phyloP scores from a whole-genome alignment of 2,329 filamentous ascomycete genomes.

The Colletotrichum scovillei region DNA sequence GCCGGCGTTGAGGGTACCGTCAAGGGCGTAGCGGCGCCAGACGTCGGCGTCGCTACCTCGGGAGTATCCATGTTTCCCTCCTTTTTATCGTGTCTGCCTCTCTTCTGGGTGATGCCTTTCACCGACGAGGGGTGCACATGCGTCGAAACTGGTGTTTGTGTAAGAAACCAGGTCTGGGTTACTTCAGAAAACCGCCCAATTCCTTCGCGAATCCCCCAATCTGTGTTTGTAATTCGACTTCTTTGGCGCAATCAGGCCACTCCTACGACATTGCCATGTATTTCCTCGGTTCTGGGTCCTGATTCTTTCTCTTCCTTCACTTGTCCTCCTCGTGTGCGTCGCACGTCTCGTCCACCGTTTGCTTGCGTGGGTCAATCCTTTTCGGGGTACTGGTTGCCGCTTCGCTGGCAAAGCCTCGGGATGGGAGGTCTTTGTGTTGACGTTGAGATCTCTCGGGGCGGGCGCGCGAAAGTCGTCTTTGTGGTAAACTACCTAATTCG shows the following conservation, averaged over 20 bases:
- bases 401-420: neutral
- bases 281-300: neutral
- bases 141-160: neutral
- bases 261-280: constrained; percentile 31
- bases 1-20: constrained; percentile 38
- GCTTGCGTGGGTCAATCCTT: neutral
- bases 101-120: neutral
- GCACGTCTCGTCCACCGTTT: constrained; percentile 21
- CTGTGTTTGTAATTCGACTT: neutral
- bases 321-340: neutral
- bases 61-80: constrained; percentile 29
- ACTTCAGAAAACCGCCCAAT: constrained; percentile 1
- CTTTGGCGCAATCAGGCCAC: constrained; percentile 29
- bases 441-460: neutral
- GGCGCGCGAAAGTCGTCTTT: neutral
- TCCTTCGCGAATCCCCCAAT: neutral
- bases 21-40: constrained; percentile 28
- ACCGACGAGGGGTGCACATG: neutral
- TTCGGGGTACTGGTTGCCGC: neutral
- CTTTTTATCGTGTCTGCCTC: constrained; percentile 2
- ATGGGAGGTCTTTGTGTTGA: neutral
- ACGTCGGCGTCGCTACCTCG: constrained; percentile 30
- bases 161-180: neutral
- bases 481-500: neutral
- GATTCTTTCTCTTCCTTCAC: constrained; percentile 1